These are phyloP conservation scores for Mallotus repandus DNA, from an alignment of 441 rosid genomes.

Conservation along the genomic window DNA sequence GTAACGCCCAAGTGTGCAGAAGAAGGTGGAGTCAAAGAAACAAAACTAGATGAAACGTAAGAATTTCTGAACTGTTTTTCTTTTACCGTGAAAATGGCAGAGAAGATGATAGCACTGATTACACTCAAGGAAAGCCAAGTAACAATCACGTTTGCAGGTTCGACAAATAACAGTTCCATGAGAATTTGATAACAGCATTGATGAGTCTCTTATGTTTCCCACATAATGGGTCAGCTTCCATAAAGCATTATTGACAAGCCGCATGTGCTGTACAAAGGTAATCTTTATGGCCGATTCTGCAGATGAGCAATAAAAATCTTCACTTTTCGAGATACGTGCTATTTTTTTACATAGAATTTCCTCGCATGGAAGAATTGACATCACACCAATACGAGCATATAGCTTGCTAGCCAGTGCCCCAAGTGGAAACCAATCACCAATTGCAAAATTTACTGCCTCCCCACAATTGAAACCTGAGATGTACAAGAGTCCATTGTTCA, in stretches of 20 bases:
- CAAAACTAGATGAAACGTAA: not conserved
- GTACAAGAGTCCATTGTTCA: not conserved
- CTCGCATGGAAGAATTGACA: conserved; percentile 42
- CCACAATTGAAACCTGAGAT: conserved; percentile 27
- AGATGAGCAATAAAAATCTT: conserved; percentile 18
- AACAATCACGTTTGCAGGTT: conserved; percentile 47
- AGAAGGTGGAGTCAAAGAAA: not conserved
- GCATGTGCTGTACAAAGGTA: conserved; percentile 30
- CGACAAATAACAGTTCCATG: conserved; percentile 38
- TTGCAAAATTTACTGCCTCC: conserved; percentile 28
- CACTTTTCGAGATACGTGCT: conserved; percentile 19
- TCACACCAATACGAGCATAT: conserved; percentile 35
- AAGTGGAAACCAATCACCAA: conserved; percentile 47
- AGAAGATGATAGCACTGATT: conserved; percentile 18
- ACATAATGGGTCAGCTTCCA: conserved; percentile 18
- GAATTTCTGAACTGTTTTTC: not conserved
- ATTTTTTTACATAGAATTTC: conserved; percentile 49
- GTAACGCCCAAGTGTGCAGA: not conserved
- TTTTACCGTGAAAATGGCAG: conserved; percentile 47
- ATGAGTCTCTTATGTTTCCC: conserved; percentile 17
- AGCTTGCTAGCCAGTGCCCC: conserved; percentile 45
- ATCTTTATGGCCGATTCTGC: conserved; percentile 16
- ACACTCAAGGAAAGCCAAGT: conserved; percentile 40
- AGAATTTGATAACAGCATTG: conserved; percentile 18
- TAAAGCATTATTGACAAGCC: conserved; percentile 27